A percentile compares a stretch with the other conserved stretches of the same genome.
Conservation (phyloP, 305 asterid genomes). For the Fraxinus platypoda region DNA sequence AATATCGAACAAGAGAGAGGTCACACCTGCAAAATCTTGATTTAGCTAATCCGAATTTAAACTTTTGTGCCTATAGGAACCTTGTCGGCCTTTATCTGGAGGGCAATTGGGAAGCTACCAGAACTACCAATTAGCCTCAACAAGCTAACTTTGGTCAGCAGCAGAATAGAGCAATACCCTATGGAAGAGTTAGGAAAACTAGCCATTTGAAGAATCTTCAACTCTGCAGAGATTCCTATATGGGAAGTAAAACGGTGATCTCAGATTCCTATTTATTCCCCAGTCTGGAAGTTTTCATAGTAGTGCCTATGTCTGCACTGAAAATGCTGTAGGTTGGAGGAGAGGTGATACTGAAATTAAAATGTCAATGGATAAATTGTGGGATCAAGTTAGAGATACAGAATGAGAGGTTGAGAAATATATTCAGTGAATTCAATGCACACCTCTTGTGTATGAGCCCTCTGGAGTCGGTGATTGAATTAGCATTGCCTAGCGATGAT, state of each 20-base stretch:
- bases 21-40: background rate
- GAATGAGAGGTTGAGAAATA: background rate
- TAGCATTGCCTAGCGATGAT: background rate
- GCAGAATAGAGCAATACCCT: background rate
- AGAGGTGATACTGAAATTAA: background rate
- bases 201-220: background rate
- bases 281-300: background rate
- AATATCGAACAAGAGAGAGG: background rate
- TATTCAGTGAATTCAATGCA: background rate
- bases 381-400: background rate
- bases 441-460: background rate
- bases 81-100: background rate
- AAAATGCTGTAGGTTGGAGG: background rate
- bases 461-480: background rate
- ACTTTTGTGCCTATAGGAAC: background rate
- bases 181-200: background rate
- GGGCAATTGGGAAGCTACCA: background rate
- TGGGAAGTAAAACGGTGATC: background rate
- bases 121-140: slow-evolving; percentile 2
- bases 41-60: background rate
- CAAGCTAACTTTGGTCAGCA: background rate
- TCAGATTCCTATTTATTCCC: background rate
- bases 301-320: background rate
- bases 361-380: background rate
- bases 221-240: background rate